A percentile compares a stretch with the other conserved stretches of the same genome.
Conservation (phyloP, 208 protist genomes). For the Leishmania arabica region DNA sequence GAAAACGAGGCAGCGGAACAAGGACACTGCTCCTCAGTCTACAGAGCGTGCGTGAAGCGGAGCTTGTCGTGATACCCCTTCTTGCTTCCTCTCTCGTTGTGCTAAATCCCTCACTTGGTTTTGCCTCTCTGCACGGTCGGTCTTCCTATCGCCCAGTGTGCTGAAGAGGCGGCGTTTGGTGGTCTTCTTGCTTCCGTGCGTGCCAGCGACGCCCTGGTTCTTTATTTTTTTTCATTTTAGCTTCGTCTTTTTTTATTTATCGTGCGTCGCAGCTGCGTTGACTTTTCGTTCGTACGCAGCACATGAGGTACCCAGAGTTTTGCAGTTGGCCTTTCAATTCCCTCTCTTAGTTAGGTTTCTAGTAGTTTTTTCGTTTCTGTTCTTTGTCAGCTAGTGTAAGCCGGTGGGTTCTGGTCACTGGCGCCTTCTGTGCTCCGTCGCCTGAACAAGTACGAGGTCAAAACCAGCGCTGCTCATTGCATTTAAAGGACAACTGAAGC, state of each 20-base stretch:
- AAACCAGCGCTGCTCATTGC: not conserved
- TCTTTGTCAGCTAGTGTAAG: not conserved
- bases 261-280: constrained; percentile 1
- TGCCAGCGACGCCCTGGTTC: too few relatives aligned
- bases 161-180: not conserved
- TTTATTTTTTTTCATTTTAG: not conserved
- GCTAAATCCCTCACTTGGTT: not conserved
- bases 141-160: not conserved
- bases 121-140: not conserved
- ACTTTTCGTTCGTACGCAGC: not conserved
- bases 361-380: not conserved
- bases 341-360: not conserved
- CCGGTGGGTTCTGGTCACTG: not conserved
- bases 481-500: not conserved
- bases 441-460: not conserved
- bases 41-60: not conserved
- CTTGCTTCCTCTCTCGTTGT: not conserved
- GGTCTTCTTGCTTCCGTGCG: not conserved
- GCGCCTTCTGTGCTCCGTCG: not conserved
- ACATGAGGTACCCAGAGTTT: too few relatives aligned
- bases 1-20: not conserved
- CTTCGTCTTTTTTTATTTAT: not conserved
- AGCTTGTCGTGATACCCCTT: not conserved
- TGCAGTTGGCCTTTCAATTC: not conserved
- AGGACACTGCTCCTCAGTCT: not conserved